A percentile compares a stretch with the other conserved stretches of the same genome.
Evolutionary conservation across 805 yeast species (phyloP).

Genomic region (Ogataea kodamae): DNA sequence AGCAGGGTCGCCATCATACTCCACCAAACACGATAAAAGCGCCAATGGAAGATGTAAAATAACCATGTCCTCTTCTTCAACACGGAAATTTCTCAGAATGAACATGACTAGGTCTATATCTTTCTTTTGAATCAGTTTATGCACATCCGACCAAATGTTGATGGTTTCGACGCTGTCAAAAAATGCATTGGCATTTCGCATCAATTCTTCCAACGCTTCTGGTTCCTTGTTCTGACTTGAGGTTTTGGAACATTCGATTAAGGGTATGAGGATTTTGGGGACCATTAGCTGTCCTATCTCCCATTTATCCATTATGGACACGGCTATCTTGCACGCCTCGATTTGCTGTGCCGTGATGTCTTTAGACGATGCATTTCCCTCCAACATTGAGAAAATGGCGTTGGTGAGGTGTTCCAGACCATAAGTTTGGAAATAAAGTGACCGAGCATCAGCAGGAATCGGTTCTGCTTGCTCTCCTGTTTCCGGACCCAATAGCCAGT

Average conservation of each 20-base stretch:
- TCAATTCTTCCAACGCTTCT: constrained; percentile 40
- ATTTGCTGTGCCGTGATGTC: constrained; percentile 35
- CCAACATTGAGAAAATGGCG: constrained; percentile 52
- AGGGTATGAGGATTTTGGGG: constrained; percentile 65
- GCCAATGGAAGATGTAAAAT: constrained; percentile 72
- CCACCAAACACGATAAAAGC: constrained; percentile 44
- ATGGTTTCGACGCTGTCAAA: constrained; percentile 85
- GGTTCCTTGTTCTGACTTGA: constrained; percentile 19
- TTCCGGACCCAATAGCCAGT: constrained; percentile 87
- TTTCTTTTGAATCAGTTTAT: constrained; percentile 38
- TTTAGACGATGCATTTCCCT: constrained; percentile 26
- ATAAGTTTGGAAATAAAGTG: constrained; percentile 56
- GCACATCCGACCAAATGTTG: constrained; percentile 69
- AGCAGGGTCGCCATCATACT: constrained; percentile 20
- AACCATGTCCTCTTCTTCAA: constrained; percentile 85
- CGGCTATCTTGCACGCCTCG: constrained; percentile 59
- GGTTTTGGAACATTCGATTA: constrained; percentile 47
- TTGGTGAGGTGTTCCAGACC: constrained; percentile 49
- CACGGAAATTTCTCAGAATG: constrained; percentile 61
- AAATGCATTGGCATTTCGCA: constrained; percentile 60
- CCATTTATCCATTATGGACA: constrained; percentile 88
- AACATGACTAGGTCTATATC: constrained; percentile 52
- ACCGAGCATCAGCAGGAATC: constrained; percentile 28
- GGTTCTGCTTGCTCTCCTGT: constrained; percentile 12
- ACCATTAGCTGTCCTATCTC: constrained; percentile 79